Evolutionary conservation across 169 alveolate genomes (phyloP), one percentile per base, ranked within the genome.

Genomic region (Miamiensis avidus): DNA sequence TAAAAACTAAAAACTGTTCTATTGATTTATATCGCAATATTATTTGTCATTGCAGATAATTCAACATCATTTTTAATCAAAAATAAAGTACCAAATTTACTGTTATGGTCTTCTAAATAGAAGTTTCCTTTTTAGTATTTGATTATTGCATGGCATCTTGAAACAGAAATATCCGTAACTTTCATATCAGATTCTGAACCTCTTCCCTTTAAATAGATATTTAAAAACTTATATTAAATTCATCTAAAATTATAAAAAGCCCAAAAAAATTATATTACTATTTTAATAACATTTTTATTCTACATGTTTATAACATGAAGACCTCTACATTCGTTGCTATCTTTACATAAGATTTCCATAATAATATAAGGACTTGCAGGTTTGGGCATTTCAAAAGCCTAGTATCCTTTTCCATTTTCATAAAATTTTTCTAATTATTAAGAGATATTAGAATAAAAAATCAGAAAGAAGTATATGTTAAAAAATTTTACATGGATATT

Each of bases 61-160:
- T 49, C 49, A 31, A 81, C 65, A 72, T 87, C 86, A 11, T 79
- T 72, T 25, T 83, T 76, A 34, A 88, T 86, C 28, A 88, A 76
- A 1, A 86, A 89, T 27, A 92, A 82, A 0, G 95, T 92, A 28
- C 95, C 95, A 84, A 92, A 92, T 75, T 92, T 92, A 31, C 91
- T 82, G 29, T 89, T 72, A 34, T 86, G 75, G 82, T 92, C 95
- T 64, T 82, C 88, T 30, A 90, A 74, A 29, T 82, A 73, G 83
- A 88, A 88, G 30, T 84, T 90, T 32, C 94, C 91, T 49, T 89
- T 78, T 26, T 34, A n/a, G 69, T 74, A 84, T 49, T 77, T 86
- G 11, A 78, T 33, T 30, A 92, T 78, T 0, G 85, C 85, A 84
- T 84, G 82, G 49, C 69, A 75, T 84, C 95, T 86, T 78, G 93